Conservation (phyloP, 2,329 filamentous ascomycete species). For the Penicillium sp. region DNA sequence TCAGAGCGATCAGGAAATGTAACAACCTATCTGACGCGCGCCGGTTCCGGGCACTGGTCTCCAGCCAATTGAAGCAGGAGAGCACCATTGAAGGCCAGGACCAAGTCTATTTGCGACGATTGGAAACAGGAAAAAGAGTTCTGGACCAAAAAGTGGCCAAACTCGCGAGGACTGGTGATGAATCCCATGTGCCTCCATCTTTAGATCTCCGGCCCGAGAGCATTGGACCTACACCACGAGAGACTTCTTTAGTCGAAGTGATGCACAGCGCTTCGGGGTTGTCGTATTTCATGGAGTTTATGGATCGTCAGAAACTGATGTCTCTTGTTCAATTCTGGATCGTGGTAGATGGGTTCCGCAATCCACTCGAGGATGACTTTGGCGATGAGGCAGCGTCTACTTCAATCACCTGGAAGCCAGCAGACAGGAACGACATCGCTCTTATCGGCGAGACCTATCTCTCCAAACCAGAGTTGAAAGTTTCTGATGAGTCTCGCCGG, state of each 20-base stretch:
- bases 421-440: constrained; percentile 82
- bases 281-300: constrained; percentile 99
- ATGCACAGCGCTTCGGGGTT: constrained; percentile 85
- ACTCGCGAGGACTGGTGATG: constrained; percentile 68
- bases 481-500: constrained; percentile 68
- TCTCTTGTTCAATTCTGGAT: constrained; percentile 96
- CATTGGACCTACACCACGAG: constrained; percentile 65
- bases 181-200: constrained; percentile 35
- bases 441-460: constrained; percentile 93
- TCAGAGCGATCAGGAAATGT: constrained; percentile 82
- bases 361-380: constrained; percentile 84
- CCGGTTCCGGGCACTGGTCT: constrained; percentile 86
- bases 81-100: constrained; percentile 77
- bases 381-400: constrained; percentile 68
- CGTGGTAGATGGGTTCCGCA: constrained; percentile 93
- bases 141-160: constrained; percentile 87
- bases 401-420: constrained; percentile 72
- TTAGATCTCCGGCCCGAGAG: constrained; percentile 35
- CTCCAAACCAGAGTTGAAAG: constrained; percentile 76
- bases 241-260: constrained; percentile 79
- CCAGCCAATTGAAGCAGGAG: constrained; percentile 88
- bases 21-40: constrained; percentile 91
- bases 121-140: constrained; percentile 88
- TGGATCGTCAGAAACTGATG: constrained; percentile 89
- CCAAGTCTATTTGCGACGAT: constrained; percentile 78